phyloP scores from a whole-genome alignment of 495 filamentous ascomycete species.

The Penicillium chermesinum region DNA sequence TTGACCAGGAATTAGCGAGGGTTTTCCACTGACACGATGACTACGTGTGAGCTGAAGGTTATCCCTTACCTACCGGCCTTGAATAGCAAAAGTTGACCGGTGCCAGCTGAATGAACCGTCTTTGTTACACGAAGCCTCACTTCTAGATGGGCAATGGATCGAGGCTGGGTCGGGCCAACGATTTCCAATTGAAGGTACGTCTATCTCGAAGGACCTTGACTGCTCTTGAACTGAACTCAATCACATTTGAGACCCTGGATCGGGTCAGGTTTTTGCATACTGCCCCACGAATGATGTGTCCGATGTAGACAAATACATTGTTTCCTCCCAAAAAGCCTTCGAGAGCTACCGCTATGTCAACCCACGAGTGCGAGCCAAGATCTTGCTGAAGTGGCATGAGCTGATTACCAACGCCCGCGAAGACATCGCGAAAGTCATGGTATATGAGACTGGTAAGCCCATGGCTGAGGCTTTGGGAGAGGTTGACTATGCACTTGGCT shows the following conservation, averaged over 20 bases:
- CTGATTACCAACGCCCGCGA: constrained; percentile 34
- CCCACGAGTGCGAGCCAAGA: constrained; percentile 15
- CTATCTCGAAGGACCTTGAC: background rate
- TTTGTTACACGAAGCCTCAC: constrained; percentile 5
- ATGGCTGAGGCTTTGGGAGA: constrained; percentile 41
- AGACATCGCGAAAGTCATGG: constrained; percentile 43
- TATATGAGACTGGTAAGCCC: constrained; percentile 47
- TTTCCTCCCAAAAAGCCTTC: constrained; percentile 1
- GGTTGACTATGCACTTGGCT: constrained; percentile 42
- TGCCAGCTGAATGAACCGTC: constrained; percentile 3
- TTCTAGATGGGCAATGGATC: constrained; percentile 9
- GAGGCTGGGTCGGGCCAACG: constrained; percentile 1
- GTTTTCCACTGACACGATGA: background rate
- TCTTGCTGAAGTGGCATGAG: constrained; percentile 19
- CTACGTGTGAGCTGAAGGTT: background rate
- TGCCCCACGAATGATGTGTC: constrained; percentile 3
- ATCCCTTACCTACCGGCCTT: too few species aligned
- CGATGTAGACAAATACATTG: constrained; percentile 6
- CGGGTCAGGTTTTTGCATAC: constrained; percentile 2
- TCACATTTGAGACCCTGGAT: constrained; percentile 4
- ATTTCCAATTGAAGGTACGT: constrained; percentile 7
- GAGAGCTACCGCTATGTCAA: constrained; percentile 5
- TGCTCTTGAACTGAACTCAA: background rate
- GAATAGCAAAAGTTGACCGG: too few species aligned
- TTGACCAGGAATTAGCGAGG: background rate